Percentiles rank a stretch among this genome's conserved stretches.
Conservation (phyloP, 345 rosid species). For the Hypericum perforatum region DNA sequence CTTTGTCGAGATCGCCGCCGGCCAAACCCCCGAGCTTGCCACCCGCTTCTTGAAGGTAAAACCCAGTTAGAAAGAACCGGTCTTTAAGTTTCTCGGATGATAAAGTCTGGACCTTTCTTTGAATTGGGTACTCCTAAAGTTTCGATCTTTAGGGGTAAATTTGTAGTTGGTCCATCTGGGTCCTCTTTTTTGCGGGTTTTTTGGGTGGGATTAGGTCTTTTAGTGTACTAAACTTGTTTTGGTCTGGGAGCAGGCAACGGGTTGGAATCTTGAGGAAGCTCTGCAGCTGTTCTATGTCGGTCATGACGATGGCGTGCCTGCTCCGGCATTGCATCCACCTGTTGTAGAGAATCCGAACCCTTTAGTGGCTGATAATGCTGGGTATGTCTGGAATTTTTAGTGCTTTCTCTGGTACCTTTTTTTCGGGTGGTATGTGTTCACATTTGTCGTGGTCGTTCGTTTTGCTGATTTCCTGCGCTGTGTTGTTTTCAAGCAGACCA, state of each 20-base stretch:
- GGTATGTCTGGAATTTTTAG: conserved; percentile 26
- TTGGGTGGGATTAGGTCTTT: too few relatives aligned
- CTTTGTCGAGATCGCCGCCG: too few relatives aligned
- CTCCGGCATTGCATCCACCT: conserved; percentile 38
- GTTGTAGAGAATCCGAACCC: conserved; percentile 15
- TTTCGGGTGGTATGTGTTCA: background rate
- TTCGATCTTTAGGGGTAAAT: too few relatives aligned
- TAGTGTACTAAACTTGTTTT: conserved; percentile 6
- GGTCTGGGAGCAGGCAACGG: conserved; percentile 54
- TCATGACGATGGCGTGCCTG: conserved; percentile 42
- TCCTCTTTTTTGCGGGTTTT: too few relatives aligned
- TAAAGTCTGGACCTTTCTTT: too few relatives aligned
- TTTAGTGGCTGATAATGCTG: conserved; percentile 25
- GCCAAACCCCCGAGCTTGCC: too few relatives aligned
- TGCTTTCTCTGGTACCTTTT: background rate
- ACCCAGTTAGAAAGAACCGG: too few relatives aligned
- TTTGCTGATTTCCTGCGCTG: conserved; percentile 5
- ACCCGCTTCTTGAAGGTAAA: too few relatives aligned
- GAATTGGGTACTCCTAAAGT: too few relatives aligned
- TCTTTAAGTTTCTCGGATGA: too few relatives aligned
- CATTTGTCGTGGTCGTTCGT: background rate
- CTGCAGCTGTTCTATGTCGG: conserved; percentile 88
- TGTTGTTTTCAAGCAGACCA: conserved; percentile 28
- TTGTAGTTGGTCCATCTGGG: too few relatives aligned
- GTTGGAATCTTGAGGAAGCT: conserved; percentile 97